A percentile compares a stretch with the other conserved stretches of the same genome.
Conservation (phyloP, 2,329 filamentous ascomycete species). For the Penicillium sp. region DNA sequence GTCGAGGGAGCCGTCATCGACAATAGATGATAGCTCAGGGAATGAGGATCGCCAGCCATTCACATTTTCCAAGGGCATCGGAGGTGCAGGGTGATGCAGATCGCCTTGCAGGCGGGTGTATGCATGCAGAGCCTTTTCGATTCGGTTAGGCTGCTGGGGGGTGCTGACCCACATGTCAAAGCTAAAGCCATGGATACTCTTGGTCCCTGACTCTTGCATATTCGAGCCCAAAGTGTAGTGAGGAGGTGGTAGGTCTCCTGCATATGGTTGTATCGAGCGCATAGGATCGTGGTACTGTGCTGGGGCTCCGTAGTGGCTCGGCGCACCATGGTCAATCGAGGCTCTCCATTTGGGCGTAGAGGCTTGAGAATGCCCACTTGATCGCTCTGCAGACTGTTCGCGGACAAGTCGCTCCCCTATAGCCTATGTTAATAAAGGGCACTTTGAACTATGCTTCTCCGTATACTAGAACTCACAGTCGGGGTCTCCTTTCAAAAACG, state of each 20-base stretch:
- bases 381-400: slow-evolving; percentile 34
- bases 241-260: slow-evolving; percentile 35
- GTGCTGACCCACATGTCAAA: slow-evolving; percentile 50
- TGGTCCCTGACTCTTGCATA: slow-evolving; percentile 30
- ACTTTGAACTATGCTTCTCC: background rate
- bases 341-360: slow-evolving; percentile 34
- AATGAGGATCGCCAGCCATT: slow-evolving; percentile 43
- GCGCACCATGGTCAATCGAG: slow-evolving; percentile 32
- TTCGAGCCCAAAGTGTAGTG: slow-evolving; percentile 35
- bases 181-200: slow-evolving; percentile 37
- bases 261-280: slow-evolving; percentile 34
- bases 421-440: background rate
- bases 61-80: slow-evolving; percentile 42
- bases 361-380: slow-evolving; percentile 34
- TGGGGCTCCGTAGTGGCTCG: slow-evolving; percentile 31
- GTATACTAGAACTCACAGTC: slow-evolving; percentile 46
- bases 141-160: slow-evolving; percentile 35
- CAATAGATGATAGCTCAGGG: slow-evolving; percentile 39
- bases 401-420: slow-evolving; percentile 42
- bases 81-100: slow-evolving; percentile 36
- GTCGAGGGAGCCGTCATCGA: slow-evolving; percentile 36
- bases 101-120: slow-evolving; percentile 47
- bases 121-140: slow-evolving; percentile 43
- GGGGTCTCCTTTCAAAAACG: slow-evolving; percentile 54
- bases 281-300: slow-evolving; percentile 34